phyloP scores from a whole-genome alignment of 306 rosid species.

The Medicago arabica region DNA sequence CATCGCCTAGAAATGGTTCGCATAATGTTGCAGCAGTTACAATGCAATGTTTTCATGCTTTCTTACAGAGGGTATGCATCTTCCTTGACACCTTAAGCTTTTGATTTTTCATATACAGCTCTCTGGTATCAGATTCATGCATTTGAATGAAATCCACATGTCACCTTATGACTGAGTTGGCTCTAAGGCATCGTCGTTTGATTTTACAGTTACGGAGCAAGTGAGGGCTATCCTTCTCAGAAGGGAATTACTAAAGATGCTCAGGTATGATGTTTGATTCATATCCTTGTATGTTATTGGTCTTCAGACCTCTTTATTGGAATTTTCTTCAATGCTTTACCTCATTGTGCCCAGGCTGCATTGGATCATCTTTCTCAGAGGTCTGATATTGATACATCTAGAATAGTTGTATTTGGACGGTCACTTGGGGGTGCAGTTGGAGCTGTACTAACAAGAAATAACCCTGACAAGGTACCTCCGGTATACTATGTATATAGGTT shows the following conservation, averaged over 20 bases:
- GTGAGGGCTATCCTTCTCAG: slow-evolving; percentile 99
- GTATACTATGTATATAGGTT: slow-evolving; percentile 10
- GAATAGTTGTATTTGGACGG: slow-evolving; percentile 95
- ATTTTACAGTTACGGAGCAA: slow-evolving; percentile 82
- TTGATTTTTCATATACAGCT: not conserved
- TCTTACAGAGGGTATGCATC: slow-evolving; percentile 89
- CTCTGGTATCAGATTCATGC: slow-evolving; percentile 12
- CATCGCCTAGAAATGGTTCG: slow-evolving; percentile 99
- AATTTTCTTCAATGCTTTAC: slow-evolving; percentile 9
- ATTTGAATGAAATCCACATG: slow-evolving; percentile 21
- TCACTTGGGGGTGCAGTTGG: slow-evolving; percentile 99
- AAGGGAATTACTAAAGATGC: slow-evolving; percentile 91
- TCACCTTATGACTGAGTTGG: slow-evolving; percentile 39
- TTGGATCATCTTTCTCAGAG: slow-evolving; percentile 96
- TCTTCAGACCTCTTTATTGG: slow-evolving; percentile 3
- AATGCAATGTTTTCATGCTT: slow-evolving; percentile 95
- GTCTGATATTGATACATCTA: slow-evolving; percentile 87
- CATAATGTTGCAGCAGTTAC: slow-evolving; percentile 79
- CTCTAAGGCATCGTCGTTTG: slow-evolving; percentile 30
- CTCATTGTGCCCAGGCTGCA: slow-evolving; percentile 72
- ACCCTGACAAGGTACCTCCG: slow-evolving; percentile 86
- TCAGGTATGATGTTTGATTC: slow-evolving; percentile 62
- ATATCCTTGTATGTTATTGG: slow-evolving; percentile 11
- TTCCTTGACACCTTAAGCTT: slow-evolving; percentile 18
- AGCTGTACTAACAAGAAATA: slow-evolving; percentile 77